Evolutionary conservation across 306 rosid genomes (phyloP).

Genomic region (Cicer arietinum): DNA sequence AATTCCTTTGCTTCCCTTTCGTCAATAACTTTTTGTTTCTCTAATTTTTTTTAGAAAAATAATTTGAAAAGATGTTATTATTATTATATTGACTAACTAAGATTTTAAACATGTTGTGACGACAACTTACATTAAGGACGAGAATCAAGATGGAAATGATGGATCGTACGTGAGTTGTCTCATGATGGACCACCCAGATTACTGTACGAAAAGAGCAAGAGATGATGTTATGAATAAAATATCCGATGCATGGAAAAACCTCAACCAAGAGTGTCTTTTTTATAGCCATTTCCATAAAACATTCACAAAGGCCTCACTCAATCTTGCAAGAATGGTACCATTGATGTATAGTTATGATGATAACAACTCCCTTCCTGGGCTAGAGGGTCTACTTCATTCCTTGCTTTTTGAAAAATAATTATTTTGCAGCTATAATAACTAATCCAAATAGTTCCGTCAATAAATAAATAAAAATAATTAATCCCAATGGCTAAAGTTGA

Average conservation of each 20-base stretch:
- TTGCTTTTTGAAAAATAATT: slow-evolving; percentile 31
- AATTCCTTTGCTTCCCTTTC: no score
- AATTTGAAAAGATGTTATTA: background rate
- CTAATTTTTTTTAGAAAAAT: no score
- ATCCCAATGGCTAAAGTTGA: no score
- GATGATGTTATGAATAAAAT: slow-evolving; percentile 44
- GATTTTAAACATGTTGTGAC: background rate
- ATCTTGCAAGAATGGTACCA: slow-evolving; percentile 66
- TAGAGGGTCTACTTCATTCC: slow-evolving; percentile 47
- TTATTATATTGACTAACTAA: background rate
- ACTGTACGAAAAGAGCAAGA: slow-evolving; percentile 31
- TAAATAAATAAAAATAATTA: no score
- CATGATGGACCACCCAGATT: slow-evolving; percentile 43
- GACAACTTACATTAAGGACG: slow-evolving; percentile 46
- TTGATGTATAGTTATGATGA: slow-evolving; percentile 60
- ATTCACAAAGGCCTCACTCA: slow-evolving; percentile 45
- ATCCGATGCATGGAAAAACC: slow-evolving; percentile 54
- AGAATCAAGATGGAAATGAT: slow-evolving; percentile 62
- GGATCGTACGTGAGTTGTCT: slow-evolving; percentile 60
- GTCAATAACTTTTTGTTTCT: no score
- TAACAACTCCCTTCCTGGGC: slow-evolving; percentile 50
- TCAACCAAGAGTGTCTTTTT: slow-evolving; percentile 56
- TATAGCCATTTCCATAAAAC: slow-evolving; percentile 38
- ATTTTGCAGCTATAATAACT: no score
- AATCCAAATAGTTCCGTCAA: no score